Evolutionary conservation across 1,284 basidiomycete genomes (phyloP).

Genomic region (Malassezia slooffiae): DNA sequence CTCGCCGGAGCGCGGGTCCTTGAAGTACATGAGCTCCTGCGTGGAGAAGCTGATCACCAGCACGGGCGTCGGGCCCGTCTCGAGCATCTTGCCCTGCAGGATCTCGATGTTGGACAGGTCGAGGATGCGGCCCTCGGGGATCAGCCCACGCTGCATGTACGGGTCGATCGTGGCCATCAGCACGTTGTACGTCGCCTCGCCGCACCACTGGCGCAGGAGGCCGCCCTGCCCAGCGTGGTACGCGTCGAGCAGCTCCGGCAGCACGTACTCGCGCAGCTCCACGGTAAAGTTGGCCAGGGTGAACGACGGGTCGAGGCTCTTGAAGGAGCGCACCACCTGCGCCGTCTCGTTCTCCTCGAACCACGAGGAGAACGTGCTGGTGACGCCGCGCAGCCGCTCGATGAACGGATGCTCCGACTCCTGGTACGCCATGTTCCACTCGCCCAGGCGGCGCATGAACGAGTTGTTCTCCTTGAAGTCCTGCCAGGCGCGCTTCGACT

Average conservation of each 20-base stretch:
- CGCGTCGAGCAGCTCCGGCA: slow-evolving; percentile 93
- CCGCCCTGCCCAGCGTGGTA: slow-evolving; percentile 81
- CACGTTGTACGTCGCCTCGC: slow-evolving; percentile 83
- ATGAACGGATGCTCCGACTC: slow-evolving; percentile 89
- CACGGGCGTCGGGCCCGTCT: slow-evolving; percentile 68
- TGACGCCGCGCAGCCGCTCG: slow-evolving; percentile 67
- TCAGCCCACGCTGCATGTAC: slow-evolving; percentile 74
- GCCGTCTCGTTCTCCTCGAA: slow-evolving; percentile 98
- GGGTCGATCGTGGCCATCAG: slow-evolving; percentile 95
- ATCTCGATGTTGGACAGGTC: slow-evolving; percentile 40
- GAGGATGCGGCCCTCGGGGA: slow-evolving; percentile 41
- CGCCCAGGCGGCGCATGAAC: slow-evolving; percentile 24
- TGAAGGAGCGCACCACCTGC: slow-evolving; percentile 78
- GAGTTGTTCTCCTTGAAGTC: slow-evolving; percentile 32
- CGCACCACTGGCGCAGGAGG: slow-evolving; percentile 78
- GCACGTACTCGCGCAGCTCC: slow-evolving; percentile 89
- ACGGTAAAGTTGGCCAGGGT: slow-evolving; percentile 73
- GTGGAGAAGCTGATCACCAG: slow-evolving; percentile 87
- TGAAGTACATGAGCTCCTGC: slow-evolving; percentile 86
- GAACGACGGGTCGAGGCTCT: slow-evolving; percentile 73
- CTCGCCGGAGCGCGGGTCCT: slow-evolving; percentile 74
- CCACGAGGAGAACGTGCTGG: slow-evolving; percentile 71
- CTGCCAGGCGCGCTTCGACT: slow-evolving; percentile 32
- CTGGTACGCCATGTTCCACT: slow-evolving; percentile 53
- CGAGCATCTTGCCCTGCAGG: slow-evolving; percentile 51